These are phyloP conservation scores for Gastrodia elata DNA, from an alignment of 106 monocot genomes.

Conservation along the genomic window DNA sequence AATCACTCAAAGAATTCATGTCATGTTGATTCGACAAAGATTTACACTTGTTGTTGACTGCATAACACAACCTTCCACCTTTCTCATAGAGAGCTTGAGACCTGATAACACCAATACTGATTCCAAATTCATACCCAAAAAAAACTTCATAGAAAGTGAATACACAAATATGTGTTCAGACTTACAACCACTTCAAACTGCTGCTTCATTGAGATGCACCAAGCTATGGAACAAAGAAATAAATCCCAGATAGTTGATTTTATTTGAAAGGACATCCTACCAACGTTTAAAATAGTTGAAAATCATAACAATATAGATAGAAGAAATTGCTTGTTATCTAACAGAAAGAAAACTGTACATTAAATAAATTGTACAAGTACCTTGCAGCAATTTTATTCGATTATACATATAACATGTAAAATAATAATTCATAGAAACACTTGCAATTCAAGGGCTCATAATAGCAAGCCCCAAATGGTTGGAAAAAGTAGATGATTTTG, in stretches of 20 bases:
- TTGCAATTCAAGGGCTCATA: too few species aligned
- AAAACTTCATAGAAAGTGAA: neutral
- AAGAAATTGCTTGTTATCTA: too few species aligned
- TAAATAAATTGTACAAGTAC: neutral
- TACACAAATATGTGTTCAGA: neutral
- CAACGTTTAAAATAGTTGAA: slow-evolving; percentile 1
- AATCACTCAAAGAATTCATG: too few species aligned
- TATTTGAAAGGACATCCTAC: neutral
- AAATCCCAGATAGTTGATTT: too few species aligned
- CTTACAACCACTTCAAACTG: neutral
- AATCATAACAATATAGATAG: neutral
- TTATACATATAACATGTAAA: too few species aligned
- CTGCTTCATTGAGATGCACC: neutral
- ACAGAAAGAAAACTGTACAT: neutral
- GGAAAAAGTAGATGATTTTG: neutral
- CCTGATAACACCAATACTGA: too few species aligned
- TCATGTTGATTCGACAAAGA: too few species aligned
- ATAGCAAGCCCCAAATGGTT: neutral
- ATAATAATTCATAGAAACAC: too few species aligned
- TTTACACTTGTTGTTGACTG: too few species aligned
- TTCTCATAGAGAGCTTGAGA: too few species aligned
- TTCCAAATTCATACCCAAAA: too few species aligned
- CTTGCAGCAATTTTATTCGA: neutral
- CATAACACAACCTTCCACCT: too few species aligned
- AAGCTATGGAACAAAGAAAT: neutral